Percentiles rank a stretch among this genome's conserved stretches.
Evolutionary conservation across 768 basidiomycete genomes (phyloP).

Genomic region (Psilocybe subaeruginosa): DNA sequence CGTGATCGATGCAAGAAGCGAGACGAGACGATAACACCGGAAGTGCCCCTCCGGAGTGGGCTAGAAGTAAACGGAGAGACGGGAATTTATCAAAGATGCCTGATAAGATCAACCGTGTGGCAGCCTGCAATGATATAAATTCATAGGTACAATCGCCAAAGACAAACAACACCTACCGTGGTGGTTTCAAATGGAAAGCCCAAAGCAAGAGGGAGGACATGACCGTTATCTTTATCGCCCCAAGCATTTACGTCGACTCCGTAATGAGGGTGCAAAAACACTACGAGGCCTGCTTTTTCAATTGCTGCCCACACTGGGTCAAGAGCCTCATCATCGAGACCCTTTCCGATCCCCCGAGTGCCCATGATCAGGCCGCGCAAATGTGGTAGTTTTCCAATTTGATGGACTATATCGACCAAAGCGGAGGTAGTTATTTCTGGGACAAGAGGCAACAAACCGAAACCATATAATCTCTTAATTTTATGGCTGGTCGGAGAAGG

Average conservation of each 20-base stretch:
- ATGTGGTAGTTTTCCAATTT: constrained; percentile 67
- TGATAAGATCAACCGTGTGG: constrained; percentile 78
- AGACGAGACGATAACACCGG: constrained; percentile 84
- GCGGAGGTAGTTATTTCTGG: constrained; percentile 56
- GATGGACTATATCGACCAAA: constrained; percentile 66
- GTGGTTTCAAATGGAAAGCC: constrained; percentile 94
- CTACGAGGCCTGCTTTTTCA: constrained; percentile 66
- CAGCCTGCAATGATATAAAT: constrained; percentile 44
- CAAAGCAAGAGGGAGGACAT: constrained; percentile 83
- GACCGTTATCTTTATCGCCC: constrained; percentile 81
- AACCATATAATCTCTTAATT: constrained; percentile 76
- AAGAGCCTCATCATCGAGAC: constrained; percentile 77
- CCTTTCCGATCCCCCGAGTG: constrained; percentile 75
- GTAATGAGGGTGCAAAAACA: constrained; percentile 89
- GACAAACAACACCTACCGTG: constrained; percentile 52
- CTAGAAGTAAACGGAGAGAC: constrained; percentile 73
- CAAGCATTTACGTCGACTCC: constrained; percentile 76
- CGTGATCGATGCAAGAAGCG: constrained; percentile 84
- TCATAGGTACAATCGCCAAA: neutral
- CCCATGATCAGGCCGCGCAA: constrained; percentile 83
- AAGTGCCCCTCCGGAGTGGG: constrained; percentile 86
- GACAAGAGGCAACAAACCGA: constrained; percentile 85
- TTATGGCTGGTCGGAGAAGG: constrained; percentile 41
- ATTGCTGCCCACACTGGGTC: constrained; percentile 86
- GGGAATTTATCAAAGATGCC: constrained; percentile 85